Evolutionary conservation across 495 filamentous ascomycete genomes (phyloP), one percentile per base, ranked within the genome.

Genomic region (Xylaria palmicola): DNA sequence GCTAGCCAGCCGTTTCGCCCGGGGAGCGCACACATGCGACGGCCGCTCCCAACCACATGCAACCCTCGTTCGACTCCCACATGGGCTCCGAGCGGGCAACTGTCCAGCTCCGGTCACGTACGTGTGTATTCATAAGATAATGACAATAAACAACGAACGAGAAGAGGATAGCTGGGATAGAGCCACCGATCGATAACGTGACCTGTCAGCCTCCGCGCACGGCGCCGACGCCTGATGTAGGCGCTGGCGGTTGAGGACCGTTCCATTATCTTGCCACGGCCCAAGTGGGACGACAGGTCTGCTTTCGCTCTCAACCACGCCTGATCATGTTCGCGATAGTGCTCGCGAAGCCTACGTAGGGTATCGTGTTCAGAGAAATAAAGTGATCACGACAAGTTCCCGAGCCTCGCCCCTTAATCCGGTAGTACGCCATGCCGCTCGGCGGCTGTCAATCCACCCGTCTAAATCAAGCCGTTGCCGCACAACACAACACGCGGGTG

Each of bases 311-410:
- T 30, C 8, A n/a, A n/a, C n/a, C n/a, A n/a, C n/a, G n/a, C n/a
- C n/a, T 10, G 34, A 19, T 36, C 20, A 5, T n/a, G n/a, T n/a
- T n/a, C n/a, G n/a, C n/a, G n/a, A n/a, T n/a, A n/a, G n/a, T n/a
- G n/a, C n/a, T n/a, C n/a, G n/a, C n/a, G n/a, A n/a, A n/a, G n/a
- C n/a, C n/a, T n/a, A 34, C 44, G 27, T 22, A 47, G 20, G 17
- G 43, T 29, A 9, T 22, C 49, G 13, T 52, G 32, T n/a, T 17
- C 24, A 48, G 60, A 13, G 54, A 43, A 54, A 68, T n/a, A n/a
- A n/a, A n/a, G n/a, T n/a, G n/a, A n/a, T n/a, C 49, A 50, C 66
- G 68, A 68, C 66, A 66, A 39, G 62, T 71, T 62, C 63, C 48
- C 66, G 62, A 64, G 52, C 36, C 55, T 32, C 51, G 37, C 47